phyloP scores from a whole-genome alignment of 73 alveolate species.

The Effrenium voratum region DNA sequence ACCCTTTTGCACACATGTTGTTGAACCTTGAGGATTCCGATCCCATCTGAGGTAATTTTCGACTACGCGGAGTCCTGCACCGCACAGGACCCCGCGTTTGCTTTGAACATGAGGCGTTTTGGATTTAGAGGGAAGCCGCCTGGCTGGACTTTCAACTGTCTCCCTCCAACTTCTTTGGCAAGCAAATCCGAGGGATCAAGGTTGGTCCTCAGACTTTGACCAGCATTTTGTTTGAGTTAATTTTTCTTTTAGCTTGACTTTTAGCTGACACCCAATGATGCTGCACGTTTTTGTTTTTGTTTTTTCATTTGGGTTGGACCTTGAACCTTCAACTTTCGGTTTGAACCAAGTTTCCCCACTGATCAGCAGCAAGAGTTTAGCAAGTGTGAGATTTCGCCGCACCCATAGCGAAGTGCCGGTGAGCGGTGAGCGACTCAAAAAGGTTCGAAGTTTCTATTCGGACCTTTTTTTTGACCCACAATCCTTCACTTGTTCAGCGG shows the following conservation, averaged over 20 bases:
- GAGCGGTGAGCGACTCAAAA: too few species aligned
- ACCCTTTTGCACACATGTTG: not conserved
- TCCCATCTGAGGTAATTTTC: constrained; percentile 3
- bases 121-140: too few species aligned
- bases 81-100: not conserved
- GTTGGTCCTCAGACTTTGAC: not conserved
- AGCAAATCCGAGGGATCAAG: not conserved
- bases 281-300: not conserved
- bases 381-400: too few species aligned
- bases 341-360: too few species aligned
- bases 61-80: constrained; percentile 58
- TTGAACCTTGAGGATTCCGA: not conserved
- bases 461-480: too few species aligned
- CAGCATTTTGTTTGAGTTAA: not conserved
- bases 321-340: too few species aligned
- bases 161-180: not conserved
- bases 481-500: too few species aligned
- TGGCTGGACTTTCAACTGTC: not conserved
- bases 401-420: too few species aligned
- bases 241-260: not conserved
- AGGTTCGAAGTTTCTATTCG: too few species aligned
- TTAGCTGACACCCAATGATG: not conserved
- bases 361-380: too few species aligned
- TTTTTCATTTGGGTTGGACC: too few species aligned
- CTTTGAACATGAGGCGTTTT: too few species aligned